Percentiles rank a stretch among this genome's conserved stretches.
Evolutionary conservation across 176 grass and related monocot species (phyloP).

Genomic region (Zea luxurians): DNA sequence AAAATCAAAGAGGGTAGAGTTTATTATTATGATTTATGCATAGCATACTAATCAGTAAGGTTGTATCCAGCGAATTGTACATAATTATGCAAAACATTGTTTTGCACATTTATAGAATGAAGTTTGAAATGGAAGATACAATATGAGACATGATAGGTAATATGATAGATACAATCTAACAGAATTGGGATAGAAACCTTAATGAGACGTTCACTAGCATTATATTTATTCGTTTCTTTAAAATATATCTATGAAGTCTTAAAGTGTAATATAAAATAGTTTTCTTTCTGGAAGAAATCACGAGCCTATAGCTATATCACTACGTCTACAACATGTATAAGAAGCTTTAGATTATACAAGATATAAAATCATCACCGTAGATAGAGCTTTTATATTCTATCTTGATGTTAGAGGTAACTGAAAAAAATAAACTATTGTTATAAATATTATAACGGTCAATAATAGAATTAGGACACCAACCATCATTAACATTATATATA

Average conservation of each 20-base stretch:
- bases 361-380: not conserved
- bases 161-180: too few relatives aligned
- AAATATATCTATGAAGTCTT: too few relatives aligned
- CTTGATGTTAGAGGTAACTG: not conserved
- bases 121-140: too few relatives aligned
- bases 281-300: not conserved
- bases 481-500: too few relatives aligned
- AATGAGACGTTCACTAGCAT: too few relatives aligned
- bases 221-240: too few relatives aligned
- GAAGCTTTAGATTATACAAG: not conserved
- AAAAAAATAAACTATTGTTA: not conserved
- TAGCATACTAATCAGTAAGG: too few relatives aligned
- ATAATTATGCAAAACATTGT: too few relatives aligned
- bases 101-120: too few relatives aligned
- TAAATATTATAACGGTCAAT: not conserved
- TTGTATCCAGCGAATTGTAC: too few relatives aligned
- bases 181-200: too few relatives aligned
- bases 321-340: not conserved
- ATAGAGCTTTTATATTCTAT: not conserved
- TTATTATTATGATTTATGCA: not conserved
- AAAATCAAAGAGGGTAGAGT: not conserved
- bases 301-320: not conserved
- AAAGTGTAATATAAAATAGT: not conserved
- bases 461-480: not conserved
- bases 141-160: too few relatives aligned